These are phyloP conservation scores for Aureobasidium melanogenum DNA, from an alignment of 2,329 filamentous ascomycete species.

Conservation along the genomic window DNA sequence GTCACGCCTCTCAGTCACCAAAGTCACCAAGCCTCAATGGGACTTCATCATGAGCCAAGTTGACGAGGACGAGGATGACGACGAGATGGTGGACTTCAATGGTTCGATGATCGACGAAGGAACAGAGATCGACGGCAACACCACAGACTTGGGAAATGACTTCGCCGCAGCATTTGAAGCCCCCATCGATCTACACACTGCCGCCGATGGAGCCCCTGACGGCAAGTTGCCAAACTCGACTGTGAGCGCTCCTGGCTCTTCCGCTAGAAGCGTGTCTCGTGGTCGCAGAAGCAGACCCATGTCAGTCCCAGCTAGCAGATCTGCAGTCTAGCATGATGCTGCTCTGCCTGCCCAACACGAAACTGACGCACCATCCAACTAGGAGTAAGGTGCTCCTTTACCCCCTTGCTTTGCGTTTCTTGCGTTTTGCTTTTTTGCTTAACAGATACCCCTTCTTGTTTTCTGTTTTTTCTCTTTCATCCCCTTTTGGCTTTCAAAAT, in stretches of 20 bases:
- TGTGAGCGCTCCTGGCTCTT: neutral
- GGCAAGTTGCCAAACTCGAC: neutral
- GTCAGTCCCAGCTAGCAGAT: neutral
- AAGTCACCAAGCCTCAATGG: slow-evolving; percentile 58
- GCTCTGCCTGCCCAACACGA: neutral
- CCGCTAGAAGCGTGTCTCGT: neutral
- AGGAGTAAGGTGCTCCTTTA: neutral
- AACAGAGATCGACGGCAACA: neutral
- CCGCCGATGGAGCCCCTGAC: neutral
- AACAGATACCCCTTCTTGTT: neutral
- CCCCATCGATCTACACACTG: neutral
- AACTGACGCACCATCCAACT: neutral
- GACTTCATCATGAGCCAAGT: slow-evolving; percentile 44
- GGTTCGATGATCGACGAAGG: neutral
- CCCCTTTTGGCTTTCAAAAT: neutral
- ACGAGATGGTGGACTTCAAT: neutral
- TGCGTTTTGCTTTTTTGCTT: neutral
- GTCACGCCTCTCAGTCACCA: slow-evolving; percentile 71
- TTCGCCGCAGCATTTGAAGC: slow-evolving; percentile 13
- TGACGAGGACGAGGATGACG: slow-evolving; percentile 19
- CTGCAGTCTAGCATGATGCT: neutral
- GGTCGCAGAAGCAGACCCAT: neutral
- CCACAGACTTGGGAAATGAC: slow-evolving; percentile 2
- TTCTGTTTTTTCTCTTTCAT: neutral
- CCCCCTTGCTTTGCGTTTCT: neutral